Evolutionary conservation across 352 stramenopile genomes (phyloP).

Genomic region (Plasmopara halstedii): DNA sequence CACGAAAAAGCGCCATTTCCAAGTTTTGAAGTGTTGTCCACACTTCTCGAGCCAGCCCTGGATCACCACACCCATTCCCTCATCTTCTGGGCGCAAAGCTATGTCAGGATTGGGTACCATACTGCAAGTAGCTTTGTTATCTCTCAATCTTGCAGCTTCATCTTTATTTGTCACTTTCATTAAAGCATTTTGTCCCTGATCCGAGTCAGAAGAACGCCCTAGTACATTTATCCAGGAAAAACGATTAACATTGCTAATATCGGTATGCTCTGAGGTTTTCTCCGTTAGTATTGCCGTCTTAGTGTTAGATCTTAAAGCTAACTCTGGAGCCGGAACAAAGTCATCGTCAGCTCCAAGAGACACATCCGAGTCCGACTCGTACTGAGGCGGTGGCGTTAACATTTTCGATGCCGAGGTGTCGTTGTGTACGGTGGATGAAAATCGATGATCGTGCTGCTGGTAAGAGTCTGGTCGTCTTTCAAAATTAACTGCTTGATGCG

Average conservation of each 20-base stretch:
- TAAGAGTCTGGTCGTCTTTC: constrained; percentile 2
- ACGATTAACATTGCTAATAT: constrained; percentile 34
- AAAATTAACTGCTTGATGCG: constrained; percentile 2
- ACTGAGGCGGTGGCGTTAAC: constrained; percentile 14
- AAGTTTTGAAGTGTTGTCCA: constrained; percentile 85
- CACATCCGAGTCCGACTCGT: constrained; percentile 19
- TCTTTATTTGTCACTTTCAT: constrained; percentile 23
- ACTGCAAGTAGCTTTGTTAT: constrained; percentile 3
- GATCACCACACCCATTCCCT: constrained; percentile 68
- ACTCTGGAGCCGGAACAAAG: constrained; percentile 1
- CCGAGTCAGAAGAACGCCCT: constrained; percentile 39
- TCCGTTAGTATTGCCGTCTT: neutral
- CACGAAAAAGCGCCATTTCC: constrained; percentile 87
- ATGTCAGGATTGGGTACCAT: constrained; percentile 31
- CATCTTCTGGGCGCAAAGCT: constrained; percentile 27
- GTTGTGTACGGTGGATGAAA: constrained; percentile 15
- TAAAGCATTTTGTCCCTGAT: constrained; percentile 19
- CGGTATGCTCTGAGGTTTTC: constrained; percentile 20
- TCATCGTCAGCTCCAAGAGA: constrained; percentile 24
- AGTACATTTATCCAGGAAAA: constrained; percentile 61
- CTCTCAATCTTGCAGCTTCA: constrained; percentile 2
- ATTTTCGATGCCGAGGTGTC: constrained; percentile 14
- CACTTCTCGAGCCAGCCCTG: constrained; percentile 86
- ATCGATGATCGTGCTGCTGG: constrained; percentile 6
- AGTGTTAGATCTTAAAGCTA: constrained; percentile 4